phyloP scores from a whole-genome alignment of 805 yeast species.

The Starmera quercuum region DNA sequence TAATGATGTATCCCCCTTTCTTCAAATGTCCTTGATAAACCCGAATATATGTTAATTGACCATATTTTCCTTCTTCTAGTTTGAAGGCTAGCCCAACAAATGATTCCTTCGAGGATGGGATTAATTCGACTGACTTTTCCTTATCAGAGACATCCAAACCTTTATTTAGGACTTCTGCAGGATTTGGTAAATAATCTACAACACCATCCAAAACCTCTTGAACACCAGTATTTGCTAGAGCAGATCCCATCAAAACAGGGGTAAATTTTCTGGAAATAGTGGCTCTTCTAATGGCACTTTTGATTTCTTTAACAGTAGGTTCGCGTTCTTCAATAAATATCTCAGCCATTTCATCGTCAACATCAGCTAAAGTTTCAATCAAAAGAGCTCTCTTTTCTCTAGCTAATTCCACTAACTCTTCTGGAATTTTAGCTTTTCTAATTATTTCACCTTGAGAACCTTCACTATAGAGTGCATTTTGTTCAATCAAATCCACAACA shows the following conservation, averaged over 20 bases:
- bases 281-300: constrained; percentile 85
- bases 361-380: constrained; percentile 95
- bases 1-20: constrained; percentile 84
- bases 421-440: constrained; percentile 65
- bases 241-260: constrained; percentile 99
- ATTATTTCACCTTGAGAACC: constrained; percentile 85
- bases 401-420: constrained; percentile 69
- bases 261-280: constrained; percentile 94
- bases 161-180: constrained; percentile 84
- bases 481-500: constrained; percentile 83
- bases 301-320: constrained; percentile 79
- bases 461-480: constrained; percentile 82
- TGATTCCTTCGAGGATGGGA: constrained; percentile 68
- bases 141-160: constrained; percentile 68
- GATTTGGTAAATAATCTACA: constrained; percentile 92
- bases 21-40: constrained; percentile 93
- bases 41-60: constrained; percentile 94
- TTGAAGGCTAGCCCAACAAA: constrained; percentile 98
- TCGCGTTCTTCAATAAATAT: constrained; percentile 82
- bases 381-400: constrained; percentile 82
- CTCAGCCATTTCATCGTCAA: constrained; percentile 96
- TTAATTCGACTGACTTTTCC: constrained; percentile 64
- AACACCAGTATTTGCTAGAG: constrained; percentile 91
- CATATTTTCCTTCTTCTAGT: constrained; percentile 96
- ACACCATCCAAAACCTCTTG: constrained; percentile 96